These are phyloP conservation scores for Isatis tinctoria DNA, from an alignment of 345 rosid genomes.

Conservation along the genomic window DNA sequence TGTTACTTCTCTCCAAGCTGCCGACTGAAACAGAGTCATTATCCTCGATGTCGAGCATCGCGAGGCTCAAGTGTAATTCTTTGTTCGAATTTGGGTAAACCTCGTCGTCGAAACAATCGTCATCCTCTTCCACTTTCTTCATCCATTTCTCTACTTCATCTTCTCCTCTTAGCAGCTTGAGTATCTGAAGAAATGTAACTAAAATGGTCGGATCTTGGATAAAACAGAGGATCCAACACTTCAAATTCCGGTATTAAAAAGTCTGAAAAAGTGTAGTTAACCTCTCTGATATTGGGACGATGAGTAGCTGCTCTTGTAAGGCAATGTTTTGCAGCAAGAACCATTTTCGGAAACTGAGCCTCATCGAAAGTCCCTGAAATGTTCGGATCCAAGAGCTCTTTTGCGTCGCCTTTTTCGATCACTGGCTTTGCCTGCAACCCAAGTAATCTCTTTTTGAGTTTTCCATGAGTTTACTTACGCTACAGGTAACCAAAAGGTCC, in stretches of 20 bases:
- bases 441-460: constrained; percentile 21
- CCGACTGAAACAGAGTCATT: constrained; percentile 56
- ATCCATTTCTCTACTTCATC: constrained; percentile 31
- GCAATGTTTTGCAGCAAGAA: constrained; percentile 74
- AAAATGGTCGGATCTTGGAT: neutral
- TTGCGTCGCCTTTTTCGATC: constrained; percentile 51
- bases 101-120: constrained; percentile 63
- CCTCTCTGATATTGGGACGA: constrained; percentile 82
- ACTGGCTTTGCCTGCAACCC: constrained; percentile 69
- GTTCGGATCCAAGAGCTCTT: constrained; percentile 59
- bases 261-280: constrained; percentile 11
- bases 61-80: constrained; percentile 57
- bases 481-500: neutral
- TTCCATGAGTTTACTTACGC: neutral
- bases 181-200: constrained; percentile 41
- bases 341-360: constrained; percentile 62
- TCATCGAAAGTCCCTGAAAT: constrained; percentile 49
- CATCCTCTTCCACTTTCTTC: constrained; percentile 34
- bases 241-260: neutral
- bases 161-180: constrained; percentile 59
- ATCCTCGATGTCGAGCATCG: constrained; percentile 66
- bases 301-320: constrained; percentile 60
- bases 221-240: constrained; percentile 3
- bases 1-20: constrained; percentile 57
- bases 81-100: constrained; percentile 69